A percentile compares a stretch with the other conserved stretches of the same genome.
These are phyloP conservation scores for Lepiota brunneoincarnata DNA, from an alignment of 768 basidiomycete genomes.

Conservation along the genomic window DNA sequence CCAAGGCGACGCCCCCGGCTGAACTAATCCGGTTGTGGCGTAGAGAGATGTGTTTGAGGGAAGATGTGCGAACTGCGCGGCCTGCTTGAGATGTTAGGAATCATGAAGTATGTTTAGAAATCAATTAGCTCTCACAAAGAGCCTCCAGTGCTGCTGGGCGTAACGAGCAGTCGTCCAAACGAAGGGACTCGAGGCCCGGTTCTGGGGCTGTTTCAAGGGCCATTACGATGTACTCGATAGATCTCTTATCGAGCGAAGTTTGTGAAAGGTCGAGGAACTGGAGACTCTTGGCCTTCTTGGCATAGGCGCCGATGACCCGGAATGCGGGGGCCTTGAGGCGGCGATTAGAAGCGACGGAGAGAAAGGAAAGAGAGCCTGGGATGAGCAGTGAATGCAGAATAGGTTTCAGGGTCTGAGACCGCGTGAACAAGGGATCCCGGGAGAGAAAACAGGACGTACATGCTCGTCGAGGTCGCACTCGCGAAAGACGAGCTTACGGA, in stretches of 20 bases:
- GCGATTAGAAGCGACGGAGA: constrained; percentile 86
- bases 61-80: constrained; percentile 79
- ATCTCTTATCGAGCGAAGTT: constrained; percentile 79
- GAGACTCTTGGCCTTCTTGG: constrained; percentile 72
- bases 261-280: constrained; percentile 91
- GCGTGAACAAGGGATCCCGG: background rate
- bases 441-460: constrained; percentile 38
- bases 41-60: constrained; percentile 84
- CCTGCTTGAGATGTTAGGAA: constrained; percentile 39
- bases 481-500: constrained; percentile 80
- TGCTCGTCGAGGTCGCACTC: constrained; percentile 86
- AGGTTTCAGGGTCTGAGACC: constrained; percentile 71
- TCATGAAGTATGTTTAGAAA: constrained; percentile 1
- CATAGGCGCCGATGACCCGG: constrained; percentile 75
- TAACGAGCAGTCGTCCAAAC: constrained; percentile 84
- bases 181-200: constrained; percentile 68
- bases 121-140: constrained; percentile 54
- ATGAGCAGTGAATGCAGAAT: constrained; percentile 89
- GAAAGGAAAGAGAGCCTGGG: constrained; percentile 71
- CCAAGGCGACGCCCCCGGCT: constrained; percentile 86
- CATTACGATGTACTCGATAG: constrained; percentile 77
- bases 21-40: constrained; percentile 85
- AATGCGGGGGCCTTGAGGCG: constrained; percentile 77
- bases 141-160: constrained; percentile 73
- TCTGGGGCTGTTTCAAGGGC: constrained; percentile 57